A percentile compares a stretch with the other conserved stretches of the same genome.
Evolutionary conservation across 2,329 filamentous ascomycete genomes (phyloP).

Genomic region (Aspergillus aculeatinus): DNA sequence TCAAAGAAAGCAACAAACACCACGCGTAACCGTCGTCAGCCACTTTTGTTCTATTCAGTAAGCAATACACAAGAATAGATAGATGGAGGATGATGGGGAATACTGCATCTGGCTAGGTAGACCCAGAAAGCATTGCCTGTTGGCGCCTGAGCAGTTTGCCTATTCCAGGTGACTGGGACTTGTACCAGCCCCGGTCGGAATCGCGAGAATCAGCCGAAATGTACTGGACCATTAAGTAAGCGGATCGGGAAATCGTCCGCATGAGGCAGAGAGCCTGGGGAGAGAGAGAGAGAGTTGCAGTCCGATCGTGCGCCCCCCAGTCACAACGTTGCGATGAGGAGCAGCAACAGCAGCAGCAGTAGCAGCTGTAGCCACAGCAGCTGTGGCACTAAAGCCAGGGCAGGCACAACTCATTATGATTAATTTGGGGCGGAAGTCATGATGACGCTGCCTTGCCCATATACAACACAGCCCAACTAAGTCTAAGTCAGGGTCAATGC

Average conservation of each 20-base stretch:
- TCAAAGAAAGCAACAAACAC: background rate
- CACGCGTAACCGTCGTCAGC: background rate
- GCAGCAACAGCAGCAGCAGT: background rate
- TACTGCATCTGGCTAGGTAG: too few species aligned
- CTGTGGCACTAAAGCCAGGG: background rate
- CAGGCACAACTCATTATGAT: background rate
- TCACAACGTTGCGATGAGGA: background rate
- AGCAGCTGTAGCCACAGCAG: background rate
- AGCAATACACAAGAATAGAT: too few species aligned
- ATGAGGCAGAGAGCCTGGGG: background rate
- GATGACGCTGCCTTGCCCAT: slow-evolving; percentile 1
- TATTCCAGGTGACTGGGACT: too few species aligned
- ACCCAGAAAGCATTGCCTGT: background rate
- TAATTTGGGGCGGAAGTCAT: slow-evolving; percentile 5
- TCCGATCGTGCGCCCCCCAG: background rate
- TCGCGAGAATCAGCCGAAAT: background rate
- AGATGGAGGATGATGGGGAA: too few species aligned
- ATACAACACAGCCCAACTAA: too few species aligned
- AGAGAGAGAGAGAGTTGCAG: background rate
- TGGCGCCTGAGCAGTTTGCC: too few species aligned
- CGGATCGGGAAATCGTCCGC: background rate
- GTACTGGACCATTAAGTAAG: background rate
- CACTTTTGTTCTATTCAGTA: background rate
- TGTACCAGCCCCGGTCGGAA: background rate
- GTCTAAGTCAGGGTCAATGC: too few species aligned